phyloP scores from a whole-genome alignment of 805 yeast genomes.

The Candida loeiensis region DNA sequence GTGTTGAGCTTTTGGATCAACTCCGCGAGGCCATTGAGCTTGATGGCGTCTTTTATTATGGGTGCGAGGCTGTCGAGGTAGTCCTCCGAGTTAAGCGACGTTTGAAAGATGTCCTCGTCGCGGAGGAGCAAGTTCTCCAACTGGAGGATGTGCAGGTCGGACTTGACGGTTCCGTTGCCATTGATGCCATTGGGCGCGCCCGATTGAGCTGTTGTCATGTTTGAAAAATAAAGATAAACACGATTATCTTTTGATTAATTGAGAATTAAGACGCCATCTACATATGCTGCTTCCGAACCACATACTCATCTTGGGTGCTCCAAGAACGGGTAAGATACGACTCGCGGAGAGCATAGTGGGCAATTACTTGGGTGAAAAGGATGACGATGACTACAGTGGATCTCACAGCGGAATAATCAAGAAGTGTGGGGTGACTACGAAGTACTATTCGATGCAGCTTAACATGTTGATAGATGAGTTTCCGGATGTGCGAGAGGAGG shows the following conservation, averaged over 20 bases:
- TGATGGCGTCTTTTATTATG: constrained; percentile 60
- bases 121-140: constrained; percentile 37
- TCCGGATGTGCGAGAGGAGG: constrained; percentile 21
- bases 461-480: constrained; percentile 38
- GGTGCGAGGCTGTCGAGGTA: constrained; percentile 80
- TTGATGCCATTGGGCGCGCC: not conserved
- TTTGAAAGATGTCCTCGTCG: constrained; percentile 41
- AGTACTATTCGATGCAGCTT: constrained; percentile 29
- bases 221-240: not conserved
- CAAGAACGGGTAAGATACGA: constrained; percentile 38
- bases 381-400: constrained; percentile 6
- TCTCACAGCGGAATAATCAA: constrained; percentile 34
- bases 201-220: not conserved
- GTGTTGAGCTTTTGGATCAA: constrained; percentile 54
- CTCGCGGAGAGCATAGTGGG: constrained; percentile 15
- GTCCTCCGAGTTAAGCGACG: constrained; percentile 57
- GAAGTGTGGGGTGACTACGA: constrained; percentile 23
- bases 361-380: not conserved
- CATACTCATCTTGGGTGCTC: constrained; percentile 45
- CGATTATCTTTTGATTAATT: too few relatives aligned
- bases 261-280: not conserved
- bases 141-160: constrained; percentile 24
- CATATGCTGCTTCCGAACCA: constrained; percentile 27
- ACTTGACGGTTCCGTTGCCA: not conserved
- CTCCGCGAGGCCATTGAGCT: constrained; percentile 50